These are phyloP conservation scores for Phytophthora crassamura DNA, from an alignment of 352 stramenopile genomes.

Conservation along the genomic window DNA sequence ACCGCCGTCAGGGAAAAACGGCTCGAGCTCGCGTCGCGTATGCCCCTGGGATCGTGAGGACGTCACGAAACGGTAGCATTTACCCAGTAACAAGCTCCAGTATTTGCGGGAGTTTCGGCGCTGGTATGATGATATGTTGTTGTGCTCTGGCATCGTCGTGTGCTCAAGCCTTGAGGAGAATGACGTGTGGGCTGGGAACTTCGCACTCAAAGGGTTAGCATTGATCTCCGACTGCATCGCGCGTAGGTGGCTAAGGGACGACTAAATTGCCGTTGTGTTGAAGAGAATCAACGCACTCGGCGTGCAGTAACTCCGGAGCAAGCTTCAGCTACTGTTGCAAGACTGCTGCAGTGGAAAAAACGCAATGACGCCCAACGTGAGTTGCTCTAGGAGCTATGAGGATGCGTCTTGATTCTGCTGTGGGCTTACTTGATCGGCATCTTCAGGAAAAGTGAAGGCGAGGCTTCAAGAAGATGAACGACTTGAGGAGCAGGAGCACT, in stretches of 20 bases:
- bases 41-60: constrained; percentile 74
- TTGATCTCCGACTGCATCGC: background rate
- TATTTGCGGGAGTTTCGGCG: constrained; percentile 24
- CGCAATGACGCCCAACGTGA: constrained; percentile 25
- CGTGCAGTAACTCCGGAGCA: constrained; percentile 6
- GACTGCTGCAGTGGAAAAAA: constrained; percentile 30
- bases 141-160: constrained; percentile 1
- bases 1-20: constrained; percentile 39
- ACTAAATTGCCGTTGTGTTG: constrained; percentile 7
- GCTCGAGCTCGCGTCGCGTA: constrained; percentile 19
- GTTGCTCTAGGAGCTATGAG: constrained; percentile 1
- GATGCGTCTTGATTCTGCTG: constrained; percentile 3
- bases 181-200: background rate
- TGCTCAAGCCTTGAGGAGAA: constrained; percentile 1
- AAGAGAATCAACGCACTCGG: background rate
- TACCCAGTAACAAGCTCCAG: constrained; percentile 21
- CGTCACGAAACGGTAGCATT: constrained; percentile 45
- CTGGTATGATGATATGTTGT: background rate
- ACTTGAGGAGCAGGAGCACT: constrained; percentile 33
- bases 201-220: constrained; percentile 12
- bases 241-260: background rate
- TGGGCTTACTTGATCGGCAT: background rate
- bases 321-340: constrained; percentile 11
- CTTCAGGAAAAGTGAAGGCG: constrained; percentile 25
- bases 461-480: constrained; percentile 25